Conservation (phyloP, 805 yeast genomes). For the Teunomyces pallodes region DNA sequence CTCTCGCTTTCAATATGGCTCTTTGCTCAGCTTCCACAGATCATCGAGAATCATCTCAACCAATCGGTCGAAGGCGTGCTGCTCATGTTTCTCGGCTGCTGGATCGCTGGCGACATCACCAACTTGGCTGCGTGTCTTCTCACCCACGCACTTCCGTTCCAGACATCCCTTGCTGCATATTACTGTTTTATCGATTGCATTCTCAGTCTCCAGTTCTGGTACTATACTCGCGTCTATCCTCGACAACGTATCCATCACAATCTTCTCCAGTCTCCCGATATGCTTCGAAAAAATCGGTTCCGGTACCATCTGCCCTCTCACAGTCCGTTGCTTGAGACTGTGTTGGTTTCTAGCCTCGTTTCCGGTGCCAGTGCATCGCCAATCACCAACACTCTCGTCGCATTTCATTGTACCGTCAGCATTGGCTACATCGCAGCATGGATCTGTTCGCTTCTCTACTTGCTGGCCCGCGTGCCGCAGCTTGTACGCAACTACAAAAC, state of each 20-base stretch:
- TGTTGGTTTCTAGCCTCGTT: conserved; percentile 12
- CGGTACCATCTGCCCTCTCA: conserved; percentile 14
- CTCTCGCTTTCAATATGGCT: conserved; percentile 24
- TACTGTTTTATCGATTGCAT: conserved; percentile 70
- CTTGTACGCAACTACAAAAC: conserved; percentile 27
- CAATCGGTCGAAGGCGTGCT: conserved; percentile 36
- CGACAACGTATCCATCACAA: conserved; percentile 39
- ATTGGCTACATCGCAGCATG: conserved; percentile 33
- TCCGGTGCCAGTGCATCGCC: conserved; percentile 12
- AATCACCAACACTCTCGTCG: not conserved
- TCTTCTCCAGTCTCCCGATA: conserved; percentile 36
- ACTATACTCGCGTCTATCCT: conserved; percentile 53
- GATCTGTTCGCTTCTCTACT: conserved; percentile 30
- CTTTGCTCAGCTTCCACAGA: conserved; percentile 30
- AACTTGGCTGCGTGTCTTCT: conserved; percentile 68
- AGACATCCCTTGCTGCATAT: conserved; percentile 66
- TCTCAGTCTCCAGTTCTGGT: conserved; percentile 66
- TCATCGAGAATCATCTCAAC: conserved; percentile 28
- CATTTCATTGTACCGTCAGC: not conserved
- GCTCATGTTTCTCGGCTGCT: conserved; percentile 26
- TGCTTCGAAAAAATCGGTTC: conserved; percentile 25
- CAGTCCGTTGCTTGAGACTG: conserved; percentile 6
- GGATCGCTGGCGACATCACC: conserved; percentile 43
- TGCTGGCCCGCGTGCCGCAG: conserved; percentile 36
- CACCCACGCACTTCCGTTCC: conserved; percentile 80